A percentile compares a stretch with the other conserved stretches of the same genome.
Evolutionary conservation across 306 rosid species (phyloP).

Genomic region (Betula pendula): DNA sequence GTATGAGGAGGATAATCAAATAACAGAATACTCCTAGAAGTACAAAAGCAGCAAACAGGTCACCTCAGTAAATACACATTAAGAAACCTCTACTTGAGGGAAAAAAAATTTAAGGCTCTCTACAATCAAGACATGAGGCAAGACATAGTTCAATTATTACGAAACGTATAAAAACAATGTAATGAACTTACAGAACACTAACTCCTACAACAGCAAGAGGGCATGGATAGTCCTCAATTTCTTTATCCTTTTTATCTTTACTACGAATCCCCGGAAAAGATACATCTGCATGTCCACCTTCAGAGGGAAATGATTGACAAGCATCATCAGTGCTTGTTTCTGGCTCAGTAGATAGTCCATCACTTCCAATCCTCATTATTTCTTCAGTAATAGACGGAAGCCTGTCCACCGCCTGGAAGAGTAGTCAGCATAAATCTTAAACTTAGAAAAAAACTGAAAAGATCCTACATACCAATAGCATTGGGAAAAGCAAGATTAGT

Average conservation of each 20-base stretch:
- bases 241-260: slow-evolving; percentile 47
- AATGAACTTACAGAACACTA: slow-evolving; percentile 81
- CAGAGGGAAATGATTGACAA: slow-evolving; percentile 31
- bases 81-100: background rate
- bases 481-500: slow-evolving; percentile 7
- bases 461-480: background rate
- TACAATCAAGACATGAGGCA: background rate
- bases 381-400: slow-evolving; percentile 58
- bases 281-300: slow-evolving; percentile 30
- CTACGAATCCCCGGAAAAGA: slow-evolving; percentile 13
- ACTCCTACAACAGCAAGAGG: slow-evolving; percentile 84
- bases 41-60: background rate
- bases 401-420: slow-evolving; percentile 63
- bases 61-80: background rate
- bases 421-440: slow-evolving; percentile 9
- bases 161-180: slow-evolving; percentile 1
- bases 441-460: background rate
- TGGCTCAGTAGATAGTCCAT: slow-evolving; percentile 35
- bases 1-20: background rate
- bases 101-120: background rate
- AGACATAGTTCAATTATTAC: slow-evolving; percentile 2
- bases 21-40: background rate
- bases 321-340: slow-evolving; percentile 36
- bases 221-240: slow-evolving; percentile 76
- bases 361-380: slow-evolving; percentile 70